Base-by-base conservation (phyloP, 2,329 filamentous ascomycete genomes). In the Chrysoporthe puriensis region DNA sequence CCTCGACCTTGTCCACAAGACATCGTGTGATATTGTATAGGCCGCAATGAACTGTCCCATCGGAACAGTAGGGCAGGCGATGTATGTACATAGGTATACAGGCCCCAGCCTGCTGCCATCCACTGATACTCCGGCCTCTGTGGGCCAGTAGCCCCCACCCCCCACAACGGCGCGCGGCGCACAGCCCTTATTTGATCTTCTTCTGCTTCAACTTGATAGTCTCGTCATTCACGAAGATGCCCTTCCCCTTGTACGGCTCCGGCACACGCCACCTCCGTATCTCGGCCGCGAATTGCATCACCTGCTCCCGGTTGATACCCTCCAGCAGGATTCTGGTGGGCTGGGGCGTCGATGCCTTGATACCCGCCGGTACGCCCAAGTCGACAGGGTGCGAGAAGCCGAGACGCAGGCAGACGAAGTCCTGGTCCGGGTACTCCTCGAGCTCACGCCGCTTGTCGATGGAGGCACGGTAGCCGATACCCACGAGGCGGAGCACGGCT, bases 241-340 rank as follows among this genome's bases (percentile, higher is more conserved):
- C 96, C 88, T 99, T 98, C 73, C 96, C 96, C 88, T 99, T 99
- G 82, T 99, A 99, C 72, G 96, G 96, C 82, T 99, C 96, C 42
- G 96, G 96, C 72, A 87, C 87, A 77, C 96, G 90, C 95, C 95
- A 98, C 80, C 84, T 87, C 74, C 93, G 86, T 73, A 99, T 96
- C 73, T 90, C 84, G 0, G 96, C 96, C 21, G 96, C 96, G 79
- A 98, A 97, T 68, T 91, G 90, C 86, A 94, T 96, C 71, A 99
- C 89, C 61, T 90, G 86, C 80, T 96, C 90, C 77, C 93, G 94
- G 77, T 98, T 88, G 63, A 90, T 86, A 9, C 96, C 94, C 82
- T 99, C 94, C 50, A 99, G 82, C 73, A 99, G 81, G 73, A 99
- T 93, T 69, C 94, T 89, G 44, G 96, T 99, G 54, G 95, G 94